These are phyloP conservation scores for Mrakia gelida DNA, from an alignment of 768 basidiomycete species.

Conservation along the genomic window DNA sequence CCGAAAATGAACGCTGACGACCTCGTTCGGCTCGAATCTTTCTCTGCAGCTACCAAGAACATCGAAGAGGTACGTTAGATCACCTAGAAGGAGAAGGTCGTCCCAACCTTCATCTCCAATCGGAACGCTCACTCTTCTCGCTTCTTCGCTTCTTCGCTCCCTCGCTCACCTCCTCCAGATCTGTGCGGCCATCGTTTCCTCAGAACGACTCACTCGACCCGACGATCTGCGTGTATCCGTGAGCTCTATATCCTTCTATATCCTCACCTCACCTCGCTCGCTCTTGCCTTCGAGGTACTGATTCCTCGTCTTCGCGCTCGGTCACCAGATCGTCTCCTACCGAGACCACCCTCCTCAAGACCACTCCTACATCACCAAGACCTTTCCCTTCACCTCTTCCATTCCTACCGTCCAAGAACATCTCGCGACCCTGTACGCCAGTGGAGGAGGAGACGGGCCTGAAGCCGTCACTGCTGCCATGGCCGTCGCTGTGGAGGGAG, in stretches of 20 bases:
- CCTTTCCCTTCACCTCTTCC: constrained; percentile 20
- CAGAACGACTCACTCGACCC: constrained; percentile 23
- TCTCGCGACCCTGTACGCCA: constrained; percentile 19
- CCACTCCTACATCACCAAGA: constrained; percentile 28
- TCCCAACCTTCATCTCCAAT: background rate
- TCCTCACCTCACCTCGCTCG: background rate
- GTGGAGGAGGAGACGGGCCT: constrained; percentile 31
- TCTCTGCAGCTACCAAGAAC: constrained; percentile 31
- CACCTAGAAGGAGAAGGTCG: background rate
- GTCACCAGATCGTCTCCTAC: constrained; percentile 23
- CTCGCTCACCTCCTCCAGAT: constrained; percentile 7
- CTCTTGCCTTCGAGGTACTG: background rate
- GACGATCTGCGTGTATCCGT: constrained; percentile 29
- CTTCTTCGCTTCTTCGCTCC: background rate
- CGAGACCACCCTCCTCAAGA: constrained; percentile 33
- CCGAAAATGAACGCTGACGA: background rate
- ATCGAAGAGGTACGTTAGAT: constrained; percentile 28
- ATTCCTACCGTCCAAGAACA: constrained; percentile 16
- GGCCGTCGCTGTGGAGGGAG: constrained; percentile 16
- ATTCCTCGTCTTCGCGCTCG: background rate
- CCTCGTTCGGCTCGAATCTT: background rate
- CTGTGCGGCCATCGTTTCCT: constrained; percentile 26
- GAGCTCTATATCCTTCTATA: background rate
- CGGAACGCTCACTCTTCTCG: background rate
- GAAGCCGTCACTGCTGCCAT: constrained; percentile 31